Evolutionary conservation across 805 yeast species (phyloP).

Genomic region (Citeromyces nyonsensis): DNA sequence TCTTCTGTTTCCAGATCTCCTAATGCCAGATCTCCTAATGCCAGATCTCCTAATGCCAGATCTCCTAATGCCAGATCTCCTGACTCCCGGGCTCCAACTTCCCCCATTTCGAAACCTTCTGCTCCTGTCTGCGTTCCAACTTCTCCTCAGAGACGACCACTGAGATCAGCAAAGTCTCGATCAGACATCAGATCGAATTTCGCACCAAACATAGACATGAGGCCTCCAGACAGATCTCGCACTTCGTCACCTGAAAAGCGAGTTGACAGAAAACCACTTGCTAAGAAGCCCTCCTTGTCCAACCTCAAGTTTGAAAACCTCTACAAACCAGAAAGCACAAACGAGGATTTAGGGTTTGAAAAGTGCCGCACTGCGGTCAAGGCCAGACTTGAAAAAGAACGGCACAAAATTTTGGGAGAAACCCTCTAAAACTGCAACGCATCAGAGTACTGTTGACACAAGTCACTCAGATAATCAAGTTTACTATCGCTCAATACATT

Average conservation of each 20-base stretch:
- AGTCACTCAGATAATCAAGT: constrained; percentile 18
- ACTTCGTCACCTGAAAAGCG: neutral
- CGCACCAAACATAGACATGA: neutral
- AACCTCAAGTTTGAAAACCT: no score
- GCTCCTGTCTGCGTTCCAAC: no score
- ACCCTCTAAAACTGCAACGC: constrained; percentile 16
- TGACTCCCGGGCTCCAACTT: neutral
- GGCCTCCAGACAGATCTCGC: neutral
- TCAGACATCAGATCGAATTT: constrained; percentile 4
- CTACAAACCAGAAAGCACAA: no score
- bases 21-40: constrained; percentile 1
- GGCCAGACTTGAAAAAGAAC: constrained; percentile 17
- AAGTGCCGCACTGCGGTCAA: constrained; percentile 17
- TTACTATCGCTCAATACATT: constrained; percentile 20
- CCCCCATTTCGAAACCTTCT: neutral
- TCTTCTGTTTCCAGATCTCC: constrained; percentile 2
- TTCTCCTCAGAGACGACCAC: constrained; percentile 1
- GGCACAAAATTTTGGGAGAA: constrained; percentile 1
- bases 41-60: neutral
- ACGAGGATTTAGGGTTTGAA: constrained; percentile 9
- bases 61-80: neutral
- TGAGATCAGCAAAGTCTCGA: neutral
- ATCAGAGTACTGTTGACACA: constrained; percentile 22
- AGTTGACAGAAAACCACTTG: no score
- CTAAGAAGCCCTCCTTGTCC: neutral